These are phyloP conservation scores for Colletotrichum liriopes DNA, from an alignment of 2,329 filamentous ascomycete genomes.

Conservation along the genomic window DNA sequence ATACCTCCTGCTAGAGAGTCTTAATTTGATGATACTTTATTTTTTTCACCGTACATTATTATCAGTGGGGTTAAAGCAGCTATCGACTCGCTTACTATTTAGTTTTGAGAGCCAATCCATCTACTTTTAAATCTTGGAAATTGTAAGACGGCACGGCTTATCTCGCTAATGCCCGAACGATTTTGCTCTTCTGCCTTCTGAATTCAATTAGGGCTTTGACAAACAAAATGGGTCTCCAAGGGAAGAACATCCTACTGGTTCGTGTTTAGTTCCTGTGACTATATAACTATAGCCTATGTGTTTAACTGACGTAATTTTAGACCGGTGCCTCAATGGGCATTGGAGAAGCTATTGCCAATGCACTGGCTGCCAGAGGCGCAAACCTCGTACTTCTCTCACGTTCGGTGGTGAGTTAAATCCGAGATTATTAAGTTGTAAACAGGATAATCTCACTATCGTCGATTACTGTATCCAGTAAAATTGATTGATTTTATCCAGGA, in stretches of 20 bases:
- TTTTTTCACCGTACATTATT: too few relatives aligned
- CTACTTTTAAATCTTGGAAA: too few relatives aligned
- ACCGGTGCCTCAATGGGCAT: slow-evolving; percentile 64
- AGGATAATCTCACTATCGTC: neutral
- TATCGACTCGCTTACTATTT: too few relatives aligned
- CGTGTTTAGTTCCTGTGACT: neutral
- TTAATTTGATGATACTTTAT: neutral
- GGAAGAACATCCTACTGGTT: slow-evolving; percentile 19
- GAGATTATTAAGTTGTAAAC: neutral
- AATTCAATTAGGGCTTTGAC: too few relatives aligned
- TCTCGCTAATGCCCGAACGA: neutral
- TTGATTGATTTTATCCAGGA: neutral
- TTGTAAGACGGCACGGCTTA: neutral
- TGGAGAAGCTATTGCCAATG: slow-evolving; percentile 59
- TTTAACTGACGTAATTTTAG: slow-evolving; percentile 6
- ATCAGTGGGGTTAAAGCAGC: neutral
- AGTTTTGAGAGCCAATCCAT: neutral
- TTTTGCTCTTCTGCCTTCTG: neutral
- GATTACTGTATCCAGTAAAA: neutral
- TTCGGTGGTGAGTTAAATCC: slow-evolving; percentile 46
- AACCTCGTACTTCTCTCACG: slow-evolving; percentile 61
- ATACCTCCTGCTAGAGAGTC: neutral
- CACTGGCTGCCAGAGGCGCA: slow-evolving; percentile 55
- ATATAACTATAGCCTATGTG: neutral
- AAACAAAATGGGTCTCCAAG: slow-evolving; percentile 13